Conservation (phyloP, 345 rosid species). For the Eucalyptus erythrocorys region DNA sequence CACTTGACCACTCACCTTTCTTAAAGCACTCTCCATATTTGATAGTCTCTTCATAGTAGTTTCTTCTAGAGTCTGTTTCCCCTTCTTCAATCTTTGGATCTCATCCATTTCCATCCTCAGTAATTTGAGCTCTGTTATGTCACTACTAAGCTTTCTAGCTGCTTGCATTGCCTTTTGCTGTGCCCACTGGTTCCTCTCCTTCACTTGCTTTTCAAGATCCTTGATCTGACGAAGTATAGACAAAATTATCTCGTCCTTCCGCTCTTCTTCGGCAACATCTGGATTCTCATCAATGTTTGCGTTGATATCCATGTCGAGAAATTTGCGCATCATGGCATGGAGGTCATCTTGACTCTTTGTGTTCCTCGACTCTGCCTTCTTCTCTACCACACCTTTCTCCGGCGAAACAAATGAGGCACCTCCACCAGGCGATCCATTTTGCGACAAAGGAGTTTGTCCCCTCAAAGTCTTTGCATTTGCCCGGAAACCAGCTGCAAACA, state of each 20-base stretch:
- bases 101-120: conserved; percentile 84
- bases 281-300: conserved; percentile 62
- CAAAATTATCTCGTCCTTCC: conserved; percentile 63
- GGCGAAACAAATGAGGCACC: conserved; percentile 8
- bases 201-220: conserved; percentile 67
- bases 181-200: conserved; percentile 92
- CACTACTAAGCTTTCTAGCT: no score
- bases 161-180: no score
- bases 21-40: no score
- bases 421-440: conserved; percentile 17
- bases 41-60: no score
- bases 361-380: conserved; percentile 28
- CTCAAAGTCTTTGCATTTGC: no score
- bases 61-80: no score
- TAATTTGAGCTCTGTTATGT: no score
- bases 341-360: conserved; percentile 40
- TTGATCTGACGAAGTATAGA: conserved; percentile 50
- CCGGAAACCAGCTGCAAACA: no score
- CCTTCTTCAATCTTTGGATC: conserved; percentile 56
- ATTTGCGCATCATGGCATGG: conserved; percentile 48
- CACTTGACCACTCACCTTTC: no score
- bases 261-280: conserved; percentile 43
- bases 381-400: conserved; percentile 10
- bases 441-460: no score
- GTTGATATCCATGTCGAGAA: conserved; percentile 32